Evolutionary conservation across 768 basidiomycete genomes (phyloP), one percentile per base, ranked within the genome.

Genomic region (Termitomyces sp.): DNA sequence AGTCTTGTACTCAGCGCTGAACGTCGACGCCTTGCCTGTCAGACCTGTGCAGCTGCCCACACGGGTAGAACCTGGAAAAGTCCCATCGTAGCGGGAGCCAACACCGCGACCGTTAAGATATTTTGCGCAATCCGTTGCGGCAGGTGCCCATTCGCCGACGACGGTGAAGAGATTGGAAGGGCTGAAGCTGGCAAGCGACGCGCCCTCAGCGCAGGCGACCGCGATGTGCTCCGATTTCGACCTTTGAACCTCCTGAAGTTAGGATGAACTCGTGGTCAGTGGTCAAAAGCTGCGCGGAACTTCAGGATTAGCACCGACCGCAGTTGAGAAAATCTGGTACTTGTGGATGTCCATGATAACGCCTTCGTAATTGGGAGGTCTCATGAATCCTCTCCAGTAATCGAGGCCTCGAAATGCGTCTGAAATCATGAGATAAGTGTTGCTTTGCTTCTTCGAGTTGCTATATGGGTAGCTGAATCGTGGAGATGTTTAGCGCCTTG

Each of bases 111-210:
- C 94, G 66, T 96, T 96, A 47, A 97, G 78, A 71, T 90, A 91
- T 67, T 83, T 87, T 17, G 88, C 87, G 65, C 91, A 92, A 68
- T 92, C 92, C 4, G 83, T 93, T 57, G 81, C 74, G 2, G 89
- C 89, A 4, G 91, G 83, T 1, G 89, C 86, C 87, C 91, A 97
- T 76, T 97, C 94, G 43, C 94, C 94, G 29, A 94, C 92, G 50
- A 94, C 78, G 14, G 85, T 81, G 92, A 91, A 94, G 38, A 95
- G 81, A 40, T 83, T 79, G 65, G 86, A 87, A 56, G 55, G 42
- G 11, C n/a, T 43, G 11, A 56, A 56, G 25, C 68, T 66, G 0
- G 81, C 70, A 4, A 93, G 77, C 1, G 75, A 68, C 10, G 76
- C 73, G 6, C 73, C 77, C 42, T 75, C 70, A 53, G 64, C 64